Evolutionary conservation across 352 stramenopile species (phyloP), one percentile per base, ranked within the genome.

Genomic region (Pseudoperonospora humuli): DNA sequence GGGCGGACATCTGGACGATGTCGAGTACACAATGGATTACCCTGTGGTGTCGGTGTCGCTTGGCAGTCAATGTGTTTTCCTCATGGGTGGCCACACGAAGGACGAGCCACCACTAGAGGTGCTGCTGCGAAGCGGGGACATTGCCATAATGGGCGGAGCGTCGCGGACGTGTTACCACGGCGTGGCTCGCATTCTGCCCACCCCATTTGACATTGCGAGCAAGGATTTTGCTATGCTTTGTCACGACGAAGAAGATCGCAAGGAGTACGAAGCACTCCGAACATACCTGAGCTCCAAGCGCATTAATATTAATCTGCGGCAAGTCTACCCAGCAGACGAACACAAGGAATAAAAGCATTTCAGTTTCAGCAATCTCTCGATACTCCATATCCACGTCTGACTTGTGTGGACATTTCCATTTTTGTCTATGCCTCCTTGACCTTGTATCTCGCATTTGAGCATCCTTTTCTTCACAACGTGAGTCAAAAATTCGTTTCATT

Each of bases 241-340:
- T 0, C 36, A 31, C 33, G 21, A 29, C n/a, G 29, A 50, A 9
- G 24, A 33, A 10, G 19, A 51, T 36, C 38, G 45, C 7, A 61
- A 74, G 7, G 61, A 84, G 7, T 61, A 69, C 3, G 50, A 40
- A 8, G 61, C 73, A 3, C 54, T 88, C 23, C 50, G 44, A n/a
- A 57, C 10, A 21, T 88, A 87, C 49, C 44, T 89, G 23, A 54
- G 50, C 25, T 48, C 57, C 7, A 67, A 85, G 25, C 74, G 79
- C 25, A 83, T 91, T 50, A 91, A 91, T 50, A 75, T 91, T 44
- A 91, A 91, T 46, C 50, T 91, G 17, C 72, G 79, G 4, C 79
- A 89, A 32, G 79, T 91, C 38, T 91, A 77, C 41, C 62, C 66
- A n/a, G 35, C 13, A 25, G 41, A 53, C 11, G 14, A 26, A 26